Percentiles rank a stretch among this genome's conserved stretches.
Evolutionary conservation across 2,329 filamentous ascomycete genomes (phyloP).

Genomic region (Verticillium zaregamsianum): DNA sequence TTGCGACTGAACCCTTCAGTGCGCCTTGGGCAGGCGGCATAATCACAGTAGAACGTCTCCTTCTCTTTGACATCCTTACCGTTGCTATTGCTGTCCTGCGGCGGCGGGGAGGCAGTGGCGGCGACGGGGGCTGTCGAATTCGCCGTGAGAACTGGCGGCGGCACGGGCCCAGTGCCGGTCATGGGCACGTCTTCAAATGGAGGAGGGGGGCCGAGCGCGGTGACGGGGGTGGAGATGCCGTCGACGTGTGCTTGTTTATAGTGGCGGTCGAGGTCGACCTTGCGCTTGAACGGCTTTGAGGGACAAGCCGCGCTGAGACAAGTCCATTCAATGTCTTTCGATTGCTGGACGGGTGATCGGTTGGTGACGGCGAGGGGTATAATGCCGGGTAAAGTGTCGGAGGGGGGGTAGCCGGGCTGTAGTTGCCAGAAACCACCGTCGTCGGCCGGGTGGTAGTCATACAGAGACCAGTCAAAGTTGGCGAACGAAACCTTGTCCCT

Average conservation of each 20-base stretch:
- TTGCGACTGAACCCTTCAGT: constrained; percentile 45
- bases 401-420: constrained; percentile 7
- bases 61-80: constrained; percentile 27
- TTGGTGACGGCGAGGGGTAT: constrained; percentile 10
- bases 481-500: constrained; percentile 9
- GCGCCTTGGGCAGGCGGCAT: constrained; percentile 40
- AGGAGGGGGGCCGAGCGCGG: not conserved
- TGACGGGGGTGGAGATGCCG: constrained; percentile 8
- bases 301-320: constrained; percentile 38
- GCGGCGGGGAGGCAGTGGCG: not conserved
- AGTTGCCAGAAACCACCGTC: constrained; percentile 14
- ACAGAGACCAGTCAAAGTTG: constrained; percentile 13
- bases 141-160: not conserved
- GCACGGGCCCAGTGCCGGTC: constrained; percentile 6
- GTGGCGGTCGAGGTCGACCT: constrained; percentile 52
- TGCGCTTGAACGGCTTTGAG: constrained; percentile 42
- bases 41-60: constrained; percentile 45
- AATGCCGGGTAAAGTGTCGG: constrained; percentile 7
- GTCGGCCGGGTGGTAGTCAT: constrained; percentile 13
- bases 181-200: constrained; percentile 3
- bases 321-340: constrained; percentile 11
- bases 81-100: constrained; percentile 5
- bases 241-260: constrained; percentile 42
- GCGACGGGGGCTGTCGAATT: not conserved
- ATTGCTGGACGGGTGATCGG: constrained; percentile 9